These are phyloP conservation scores for Oropetium thomaeum DNA, from an alignment of 176 grass and related monocot genomes.

Conservation along the genomic window DNA sequence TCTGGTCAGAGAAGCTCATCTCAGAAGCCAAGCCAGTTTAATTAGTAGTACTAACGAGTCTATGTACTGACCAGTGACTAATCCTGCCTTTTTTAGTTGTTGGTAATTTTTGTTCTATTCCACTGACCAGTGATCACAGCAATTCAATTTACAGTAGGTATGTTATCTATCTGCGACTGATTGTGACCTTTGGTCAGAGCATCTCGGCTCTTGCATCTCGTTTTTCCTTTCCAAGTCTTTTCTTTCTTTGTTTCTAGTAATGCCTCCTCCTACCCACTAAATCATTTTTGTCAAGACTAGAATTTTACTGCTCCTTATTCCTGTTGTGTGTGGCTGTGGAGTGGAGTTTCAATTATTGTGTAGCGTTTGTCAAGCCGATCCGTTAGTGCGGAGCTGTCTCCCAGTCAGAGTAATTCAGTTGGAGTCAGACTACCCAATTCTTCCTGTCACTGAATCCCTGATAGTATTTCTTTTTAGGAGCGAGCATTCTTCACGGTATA, in stretches of 20 bases:
- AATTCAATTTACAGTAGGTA: not conserved
- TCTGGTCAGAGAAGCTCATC: not conserved
- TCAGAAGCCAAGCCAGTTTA: not conserved
- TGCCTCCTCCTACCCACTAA: constrained; percentile 34
- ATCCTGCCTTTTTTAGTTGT: not conserved
- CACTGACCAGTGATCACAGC: constrained; percentile 42
- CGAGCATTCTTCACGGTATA: too few relatives aligned
- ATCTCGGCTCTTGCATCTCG: not conserved
- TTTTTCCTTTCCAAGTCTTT: constrained; percentile 14
- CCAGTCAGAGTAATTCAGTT: constrained; percentile 17
- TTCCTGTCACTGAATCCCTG: not conserved
- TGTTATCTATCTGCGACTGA: not conserved
- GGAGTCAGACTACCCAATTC: too few relatives aligned
- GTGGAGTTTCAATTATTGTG: too few relatives aligned
- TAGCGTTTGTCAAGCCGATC: constrained; percentile 28
- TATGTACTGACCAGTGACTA: not conserved
- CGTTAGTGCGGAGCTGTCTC: not conserved
- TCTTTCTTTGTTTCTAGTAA: too few relatives aligned
- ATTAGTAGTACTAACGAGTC: too few relatives aligned
- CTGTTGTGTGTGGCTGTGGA: not conserved
- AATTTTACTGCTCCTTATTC: not conserved
- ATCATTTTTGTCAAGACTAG: not conserved
- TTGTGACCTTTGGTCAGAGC: constrained; percentile 33
- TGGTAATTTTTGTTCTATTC: constrained; percentile 1
- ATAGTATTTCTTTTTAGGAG: too few relatives aligned